Base-by-base conservation (phyloP, 2,329 filamentous ascomycete genomes). In the Claviceps capensis region DNA sequence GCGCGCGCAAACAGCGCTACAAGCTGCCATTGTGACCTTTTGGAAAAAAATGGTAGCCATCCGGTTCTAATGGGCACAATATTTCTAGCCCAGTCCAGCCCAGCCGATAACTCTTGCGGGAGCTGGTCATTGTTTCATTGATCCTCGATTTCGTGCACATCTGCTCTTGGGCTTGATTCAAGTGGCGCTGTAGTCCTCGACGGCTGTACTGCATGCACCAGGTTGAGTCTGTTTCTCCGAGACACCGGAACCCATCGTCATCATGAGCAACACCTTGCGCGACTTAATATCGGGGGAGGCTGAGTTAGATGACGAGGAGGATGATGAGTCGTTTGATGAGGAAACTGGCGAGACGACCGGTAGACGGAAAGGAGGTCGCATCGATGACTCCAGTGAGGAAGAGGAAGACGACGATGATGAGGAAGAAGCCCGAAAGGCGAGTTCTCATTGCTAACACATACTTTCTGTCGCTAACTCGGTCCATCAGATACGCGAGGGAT, bases 341-440 rank as follows among this genome's bases (percentile, higher is more conserved):
- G 86, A 88, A 56, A 82, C 77, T 26, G 85, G 81, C 50, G 78
- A 85, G 60, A 67, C 71, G 47, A 72, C 70, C 46, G 59, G 67
- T 50, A 72, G 73, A 63, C 67, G 73, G 54, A 62, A 57, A n/a
- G 37, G 58, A 30, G 54, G 54, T 45, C 60, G 54, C 5, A 69
- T 88, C 51, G 84, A 91, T 61, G 89, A 95, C 68, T 95, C 88
- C 0, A 94, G 87, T 61, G 89, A 95, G 60, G 89, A 95, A 63
- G 89, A 94, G 56, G 88, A 95, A 37, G 88, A 94, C 51, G 88
- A 95, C 54, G 89, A 95, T 53, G 89, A 95, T 59, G 86, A 89
- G 63, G 89, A 93, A 65, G 88, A 88, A 61, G 84, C 82, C 57
- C 79, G 82, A 59, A 84, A 82, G 67, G 86, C 93, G 71, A 22